Conservation (phyloP, 257 asterid genomes). For the Solanum peruvianum region DNA sequence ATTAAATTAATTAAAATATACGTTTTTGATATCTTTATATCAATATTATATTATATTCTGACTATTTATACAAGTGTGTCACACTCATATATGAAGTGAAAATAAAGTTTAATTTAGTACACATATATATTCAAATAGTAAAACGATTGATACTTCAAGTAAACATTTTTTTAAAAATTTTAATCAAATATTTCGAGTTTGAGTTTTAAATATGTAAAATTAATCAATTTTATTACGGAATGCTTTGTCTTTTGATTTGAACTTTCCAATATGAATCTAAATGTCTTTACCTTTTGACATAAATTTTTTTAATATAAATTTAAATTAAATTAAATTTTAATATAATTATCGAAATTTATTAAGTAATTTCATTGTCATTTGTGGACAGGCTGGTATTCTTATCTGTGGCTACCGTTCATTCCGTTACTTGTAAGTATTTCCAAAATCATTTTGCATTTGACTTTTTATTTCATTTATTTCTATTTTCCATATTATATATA, state of each 20-base stretch:
- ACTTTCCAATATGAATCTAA: not conserved
- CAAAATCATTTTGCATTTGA: not conserved
- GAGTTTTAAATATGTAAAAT: not conserved
- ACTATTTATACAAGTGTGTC: not conserved
- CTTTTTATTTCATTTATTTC: not conserved
- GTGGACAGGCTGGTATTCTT: conserved; percentile 76
- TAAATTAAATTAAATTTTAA: not conserved
- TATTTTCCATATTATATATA: not conserved
- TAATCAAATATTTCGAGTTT: not conserved
- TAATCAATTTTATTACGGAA: not conserved
- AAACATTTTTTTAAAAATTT: not conserved
- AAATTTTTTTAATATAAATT: fast-evolving
- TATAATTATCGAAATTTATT: not conserved
- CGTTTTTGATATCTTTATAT: not conserved
- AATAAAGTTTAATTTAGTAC: not conserved
- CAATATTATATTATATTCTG: not conserved
- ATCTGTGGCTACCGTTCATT: conserved; percentile 79
- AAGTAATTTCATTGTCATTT: not conserved
- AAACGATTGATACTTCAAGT: not conserved
- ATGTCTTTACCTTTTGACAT: not conserved
- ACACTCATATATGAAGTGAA: not conserved
- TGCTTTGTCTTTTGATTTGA: fast-evolving
- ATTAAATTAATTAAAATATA: not conserved
- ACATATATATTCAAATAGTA: not conserved
- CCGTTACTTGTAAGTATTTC: conserved; percentile 67